A percentile compares a stretch with the other conserved stretches of the same genome.
phyloP scores from a whole-genome alignment of 306 rosid species.

The Pyrus bretschneideri region DNA sequence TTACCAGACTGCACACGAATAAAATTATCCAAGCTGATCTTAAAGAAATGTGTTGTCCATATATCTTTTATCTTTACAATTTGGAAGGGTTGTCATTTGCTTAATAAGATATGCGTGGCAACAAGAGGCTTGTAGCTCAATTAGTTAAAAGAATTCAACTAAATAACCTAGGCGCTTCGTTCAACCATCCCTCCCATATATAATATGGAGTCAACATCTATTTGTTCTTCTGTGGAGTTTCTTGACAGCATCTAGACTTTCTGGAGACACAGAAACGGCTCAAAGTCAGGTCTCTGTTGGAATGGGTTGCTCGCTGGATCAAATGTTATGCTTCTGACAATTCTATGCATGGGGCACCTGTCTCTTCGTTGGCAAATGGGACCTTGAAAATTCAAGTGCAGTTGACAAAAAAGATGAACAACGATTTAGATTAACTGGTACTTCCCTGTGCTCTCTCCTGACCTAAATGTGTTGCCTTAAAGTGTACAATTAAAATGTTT shows the following conservation, averaged over 20 bases:
- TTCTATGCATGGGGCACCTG: slow-evolving; percentile 57
- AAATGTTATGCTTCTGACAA: slow-evolving; percentile 59
- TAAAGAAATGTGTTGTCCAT: no score
- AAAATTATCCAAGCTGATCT: no score
- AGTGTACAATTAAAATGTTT: background rate
- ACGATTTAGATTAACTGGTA: slow-evolving; percentile 46
- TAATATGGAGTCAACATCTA: background rate
- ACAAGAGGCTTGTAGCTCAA: no score
- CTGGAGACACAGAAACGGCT: slow-evolving; percentile 55
- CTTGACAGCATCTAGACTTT: slow-evolving; percentile 54
- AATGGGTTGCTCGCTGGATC: slow-evolving; percentile 75
- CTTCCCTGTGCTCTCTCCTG: background rate
- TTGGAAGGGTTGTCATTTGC: no score
- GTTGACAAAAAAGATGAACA: slow-evolving; percentile 48
- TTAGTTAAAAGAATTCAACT: no score
- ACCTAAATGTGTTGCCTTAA: background rate
- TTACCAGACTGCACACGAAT: no score
- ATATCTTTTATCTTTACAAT: no score
- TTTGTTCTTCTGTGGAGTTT: background rate
- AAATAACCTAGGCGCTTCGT: no score
- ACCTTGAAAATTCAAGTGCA: slow-evolving; percentile 47
- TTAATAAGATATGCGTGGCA: no score
- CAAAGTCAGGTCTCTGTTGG: slow-evolving; percentile 73
- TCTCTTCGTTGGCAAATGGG: slow-evolving; percentile 68
- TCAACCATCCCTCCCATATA: no score